Evolutionary conservation across 768 basidiomycete genomes (phyloP).

Genomic region (Ramaria sp.): DNA sequence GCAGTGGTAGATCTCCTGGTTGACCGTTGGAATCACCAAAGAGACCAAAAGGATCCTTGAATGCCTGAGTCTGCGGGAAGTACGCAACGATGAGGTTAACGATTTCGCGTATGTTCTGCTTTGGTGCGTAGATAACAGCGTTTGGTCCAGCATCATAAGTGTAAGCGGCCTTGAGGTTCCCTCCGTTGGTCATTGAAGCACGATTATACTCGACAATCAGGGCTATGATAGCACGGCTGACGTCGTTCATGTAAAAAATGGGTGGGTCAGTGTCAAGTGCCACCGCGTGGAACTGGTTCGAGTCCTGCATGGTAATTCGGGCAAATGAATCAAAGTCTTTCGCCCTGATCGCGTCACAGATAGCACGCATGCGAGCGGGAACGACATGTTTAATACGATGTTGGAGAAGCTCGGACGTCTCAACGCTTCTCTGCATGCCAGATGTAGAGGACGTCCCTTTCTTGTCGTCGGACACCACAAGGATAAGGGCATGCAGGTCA

Average conservation of each 20-base stretch:
- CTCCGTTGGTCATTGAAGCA: constrained; percentile 43
- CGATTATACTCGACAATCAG: constrained; percentile 91
- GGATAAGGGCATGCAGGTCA: constrained; percentile 92
- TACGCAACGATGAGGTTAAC: constrained; percentile 65
- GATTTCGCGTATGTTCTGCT: constrained; percentile 70
- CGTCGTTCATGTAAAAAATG: constrained; percentile 99
- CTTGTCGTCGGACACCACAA: constrained; percentile 91
- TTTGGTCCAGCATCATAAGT: constrained; percentile 99
- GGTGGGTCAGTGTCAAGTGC: constrained; percentile 95
- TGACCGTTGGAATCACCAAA: constrained; percentile 34
- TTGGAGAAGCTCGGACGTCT: constrained; percentile 79
- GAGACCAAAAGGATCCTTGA: constrained; percentile 66
- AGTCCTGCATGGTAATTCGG: constrained; percentile 89
- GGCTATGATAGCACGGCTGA: constrained; percentile 84
- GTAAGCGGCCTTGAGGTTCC: constrained; percentile 79
- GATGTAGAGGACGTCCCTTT: constrained; percentile 91
- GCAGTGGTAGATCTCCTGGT: constrained; percentile 37
- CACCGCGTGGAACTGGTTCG: constrained; percentile 98
- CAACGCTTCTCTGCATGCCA: constrained; percentile 97
- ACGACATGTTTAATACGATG: constrained; percentile 85
- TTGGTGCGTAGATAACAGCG: constrained; percentile 87
- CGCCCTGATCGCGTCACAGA: constrained; percentile 65
- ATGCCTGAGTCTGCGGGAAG: constrained; percentile 76
- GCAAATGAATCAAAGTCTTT: constrained; percentile 88
- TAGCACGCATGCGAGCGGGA: constrained; percentile 73